phyloP scores from a whole-genome alignment of 495 filamentous ascomycete species.

The Penicillium lividum region DNA sequence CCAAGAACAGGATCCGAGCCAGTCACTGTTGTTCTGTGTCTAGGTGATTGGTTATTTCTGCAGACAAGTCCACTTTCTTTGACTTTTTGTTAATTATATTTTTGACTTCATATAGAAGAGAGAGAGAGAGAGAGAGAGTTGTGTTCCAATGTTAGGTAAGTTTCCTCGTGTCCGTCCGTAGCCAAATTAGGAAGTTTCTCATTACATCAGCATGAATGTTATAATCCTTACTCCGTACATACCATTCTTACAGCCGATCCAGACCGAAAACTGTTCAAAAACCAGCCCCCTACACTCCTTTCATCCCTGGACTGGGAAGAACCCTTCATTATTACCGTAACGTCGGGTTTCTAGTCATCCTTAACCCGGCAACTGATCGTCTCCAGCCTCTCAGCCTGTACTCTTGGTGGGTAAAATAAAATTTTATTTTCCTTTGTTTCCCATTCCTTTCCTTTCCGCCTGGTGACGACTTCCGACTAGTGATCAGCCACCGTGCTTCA shows the following conservation, averaged over 20 bases:
- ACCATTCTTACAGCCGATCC: conserved; percentile 15
- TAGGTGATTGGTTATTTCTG: conserved; percentile 3
- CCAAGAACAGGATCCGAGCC: conserved; percentile 21
- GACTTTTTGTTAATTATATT: conserved; percentile 5
- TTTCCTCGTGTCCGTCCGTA: background rate
- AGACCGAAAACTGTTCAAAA: background rate
- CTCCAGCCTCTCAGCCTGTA: conserved; percentile 9
- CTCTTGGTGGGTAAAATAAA: background rate
- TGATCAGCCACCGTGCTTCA: conserved; percentile 35
- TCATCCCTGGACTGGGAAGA: conserved; percentile 9
- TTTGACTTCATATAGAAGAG: background rate
- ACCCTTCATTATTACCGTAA: conserved; percentile 19
- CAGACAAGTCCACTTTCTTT: conserved; percentile 2
- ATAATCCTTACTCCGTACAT: conserved; percentile 8
- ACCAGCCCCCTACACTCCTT: conserved; percentile 5
- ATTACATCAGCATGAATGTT: conserved; percentile 8
- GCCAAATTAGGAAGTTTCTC: background rate
- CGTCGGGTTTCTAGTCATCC: conserved; percentile 8
- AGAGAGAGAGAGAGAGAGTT: too few species aligned
- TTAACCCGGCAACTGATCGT: conserved; percentile 18
- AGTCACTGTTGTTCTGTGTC: conserved; percentile 12
- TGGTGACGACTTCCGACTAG: conserved; percentile 25
- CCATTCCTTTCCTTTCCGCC: conserved; percentile 35
- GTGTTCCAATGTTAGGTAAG: background rate
- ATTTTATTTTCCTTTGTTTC: conserved; percentile 6